A percentile compares a stretch with the other conserved stretches of the same genome.
Evolutionary conservation across 164 flowering plant species (phyloP).

Genomic region (Aristolochia californica): DNA sequence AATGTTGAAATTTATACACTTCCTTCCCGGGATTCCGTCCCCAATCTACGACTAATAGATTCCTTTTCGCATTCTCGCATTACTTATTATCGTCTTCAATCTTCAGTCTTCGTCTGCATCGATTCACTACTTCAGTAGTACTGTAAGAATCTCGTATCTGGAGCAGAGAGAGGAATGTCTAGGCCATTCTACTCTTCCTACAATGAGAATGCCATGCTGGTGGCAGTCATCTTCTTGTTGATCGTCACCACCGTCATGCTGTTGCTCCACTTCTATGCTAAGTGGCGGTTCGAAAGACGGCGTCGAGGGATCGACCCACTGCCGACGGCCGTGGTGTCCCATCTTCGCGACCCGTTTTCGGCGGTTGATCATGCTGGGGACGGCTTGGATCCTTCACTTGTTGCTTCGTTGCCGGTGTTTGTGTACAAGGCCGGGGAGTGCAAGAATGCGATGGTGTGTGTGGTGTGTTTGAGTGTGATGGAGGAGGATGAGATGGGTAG

Average conservation of each 20-base stretch:
- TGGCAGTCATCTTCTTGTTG: neutral
- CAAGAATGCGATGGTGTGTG: constrained; percentile 18
- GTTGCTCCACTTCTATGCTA: constrained; percentile 1
- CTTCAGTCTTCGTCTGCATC: neutral
- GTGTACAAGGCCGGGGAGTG: neutral
- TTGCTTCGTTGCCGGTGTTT: neutral
- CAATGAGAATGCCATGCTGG: constrained; percentile 2
- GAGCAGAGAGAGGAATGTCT: too few relatives aligned
- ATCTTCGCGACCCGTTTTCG: neutral
- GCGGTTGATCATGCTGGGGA: neutral
- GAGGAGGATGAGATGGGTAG: constrained; percentile 37
- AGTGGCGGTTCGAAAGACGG: neutral
- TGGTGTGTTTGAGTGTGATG: constrained; percentile 41
- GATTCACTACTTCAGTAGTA: neutral
- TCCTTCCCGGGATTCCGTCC: neutral
- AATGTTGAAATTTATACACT: neutral
- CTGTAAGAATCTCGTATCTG: too few relatives aligned
- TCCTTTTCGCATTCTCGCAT: neutral
- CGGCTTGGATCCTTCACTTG: neutral
- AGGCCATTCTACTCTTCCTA: constrained; percentile 1
- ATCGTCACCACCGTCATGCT: neutral
- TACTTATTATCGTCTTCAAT: neutral
- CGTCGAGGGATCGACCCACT: neutral
- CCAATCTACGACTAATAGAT: constrained; percentile 1
- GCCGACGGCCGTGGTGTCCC: neutral